phyloP scores from a whole-genome alignment of 768 basidiomycete genomes.

The Exidia glandulosa region DNA sequence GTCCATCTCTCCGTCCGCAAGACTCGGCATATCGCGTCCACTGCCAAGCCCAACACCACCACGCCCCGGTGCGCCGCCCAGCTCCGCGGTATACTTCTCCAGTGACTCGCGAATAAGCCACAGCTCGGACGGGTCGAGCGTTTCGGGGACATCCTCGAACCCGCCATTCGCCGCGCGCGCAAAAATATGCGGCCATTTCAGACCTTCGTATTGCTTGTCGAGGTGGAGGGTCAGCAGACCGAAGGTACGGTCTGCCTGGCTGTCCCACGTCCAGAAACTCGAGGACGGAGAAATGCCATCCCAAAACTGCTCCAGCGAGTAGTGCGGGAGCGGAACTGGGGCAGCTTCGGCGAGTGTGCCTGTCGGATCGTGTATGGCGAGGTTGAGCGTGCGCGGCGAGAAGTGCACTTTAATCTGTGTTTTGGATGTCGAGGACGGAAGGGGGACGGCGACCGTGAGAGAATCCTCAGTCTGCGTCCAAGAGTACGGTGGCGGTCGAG shows the following conservation, averaged over 20 bases:
- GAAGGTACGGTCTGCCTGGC: constrained; percentile 32
- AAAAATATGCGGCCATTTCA: constrained; percentile 84
- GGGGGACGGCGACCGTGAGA: constrained; percentile 70
- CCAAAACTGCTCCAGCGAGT: constrained; percentile 62
- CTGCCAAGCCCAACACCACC: constrained; percentile 43
- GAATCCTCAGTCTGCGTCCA: constrained; percentile 87
- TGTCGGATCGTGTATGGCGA: constrained; percentile 38
- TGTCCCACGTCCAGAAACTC: constrained; percentile 93
- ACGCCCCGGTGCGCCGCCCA: constrained; percentile 46
- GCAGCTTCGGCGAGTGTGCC: constrained; percentile 17
- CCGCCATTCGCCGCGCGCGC: constrained; percentile 29
- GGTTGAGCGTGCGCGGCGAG: constrained; percentile 49
- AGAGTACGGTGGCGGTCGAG: constrained; percentile 70
- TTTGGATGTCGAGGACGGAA: constrained; percentile 60
- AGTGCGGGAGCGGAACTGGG: constrained; percentile 39
- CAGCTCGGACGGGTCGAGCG: constrained; percentile 75
- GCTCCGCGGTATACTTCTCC: constrained; percentile 71
- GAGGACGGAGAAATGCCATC: constrained; percentile 61
- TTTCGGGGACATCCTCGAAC: constrained; percentile 65
- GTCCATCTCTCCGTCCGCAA: constrained; percentile 84
- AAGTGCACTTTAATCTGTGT: constrained; percentile 57
- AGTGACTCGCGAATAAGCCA: constrained; percentile 67
- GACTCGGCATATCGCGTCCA: constrained; percentile 61
- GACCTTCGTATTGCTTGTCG: constrained; percentile 74
- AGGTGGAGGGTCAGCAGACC: constrained; percentile 75